Conservation (phyloP, 257 asterid genomes). For the Eustoma russellianum region DNA sequence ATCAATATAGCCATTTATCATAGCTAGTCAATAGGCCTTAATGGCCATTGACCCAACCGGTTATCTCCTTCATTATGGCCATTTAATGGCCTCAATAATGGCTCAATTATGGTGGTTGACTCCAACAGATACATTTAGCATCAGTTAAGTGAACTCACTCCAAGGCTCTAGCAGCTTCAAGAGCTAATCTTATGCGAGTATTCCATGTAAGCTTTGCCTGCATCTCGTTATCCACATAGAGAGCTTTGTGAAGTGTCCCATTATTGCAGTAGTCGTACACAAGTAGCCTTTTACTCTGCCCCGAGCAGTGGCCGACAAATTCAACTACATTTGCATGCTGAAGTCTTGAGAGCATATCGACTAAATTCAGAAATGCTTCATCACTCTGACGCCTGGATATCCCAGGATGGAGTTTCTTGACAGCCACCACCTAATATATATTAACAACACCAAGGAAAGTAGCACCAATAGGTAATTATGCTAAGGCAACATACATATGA, state of each 20-base stretch:
- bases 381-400: slow-evolving; percentile 44
- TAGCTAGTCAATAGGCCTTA: no score
- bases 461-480: no score
- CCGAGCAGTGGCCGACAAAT: slow-evolving; percentile 78
- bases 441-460: slow-evolving; percentile 3
- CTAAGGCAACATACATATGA: no score
- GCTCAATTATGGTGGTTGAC: no score
- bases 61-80: no score
- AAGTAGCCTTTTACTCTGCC: slow-evolving; percentile 75
- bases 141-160: slow-evolving; percentile 43
- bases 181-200: slow-evolving; percentile 66
- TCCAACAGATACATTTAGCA: slow-evolving; percentile 1
- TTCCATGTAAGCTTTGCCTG: slow-evolving; percentile 77
- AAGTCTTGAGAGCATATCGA: slow-evolving; percentile 47
- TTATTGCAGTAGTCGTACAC: slow-evolving; percentile 57
- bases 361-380: slow-evolving; percentile 60
- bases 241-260: slow-evolving; percentile 78
- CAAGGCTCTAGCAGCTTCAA: slow-evolving; percentile 86
- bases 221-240: slow-evolving; percentile 54
- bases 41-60: no score
- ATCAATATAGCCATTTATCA: no score
- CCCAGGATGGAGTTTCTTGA: slow-evolving; percentile 62
- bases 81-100: no score
- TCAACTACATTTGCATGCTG: slow-evolving; percentile 53
- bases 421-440: slow-evolving; percentile 54